Evolutionary conservation across 495 filamentous ascomycete species (phyloP), one percentile per base, ranked within the genome.

Genomic region (Trichoderma gamsii): DNA sequence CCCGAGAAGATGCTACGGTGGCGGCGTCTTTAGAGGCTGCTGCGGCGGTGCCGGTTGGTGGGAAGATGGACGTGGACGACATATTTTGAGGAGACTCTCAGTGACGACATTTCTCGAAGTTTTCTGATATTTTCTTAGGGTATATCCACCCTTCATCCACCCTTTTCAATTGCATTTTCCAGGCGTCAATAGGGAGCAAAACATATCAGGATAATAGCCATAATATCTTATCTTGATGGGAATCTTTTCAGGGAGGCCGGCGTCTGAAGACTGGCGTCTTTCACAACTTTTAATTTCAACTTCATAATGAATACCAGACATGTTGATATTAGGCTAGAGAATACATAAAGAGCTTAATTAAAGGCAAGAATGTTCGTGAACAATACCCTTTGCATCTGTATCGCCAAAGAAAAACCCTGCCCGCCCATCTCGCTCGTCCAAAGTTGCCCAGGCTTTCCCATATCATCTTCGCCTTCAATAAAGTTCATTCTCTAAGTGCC

Each of bases 1-100:
- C 73, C 52, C 71, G 74, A 23, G 72, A 70, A 27, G 64, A 73
- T 63, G 69, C 69, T 1, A 71, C 76, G 13, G 70, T 72, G 18
- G 71, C 72, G 41, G 78, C 75, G 49, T 79, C 75, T 1, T 74
- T 73, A 12, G 75, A 76, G 1, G 72, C 73, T 16, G 78, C 74
- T 0, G 76, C 70, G 0, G 76, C 76, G 27, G 76, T 75, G 8
- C 78, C 76, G n/a, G 74, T 73, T n/a, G 74, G 74, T 1, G 77
- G 74, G 63, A 78, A 67, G 71, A 82, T 81, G 80, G 76, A 83
- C 41, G 65, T 79, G 18, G 82, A 83, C 68, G 81, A 77, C 71
- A 75, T 79, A 4, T 79, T 81, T 66, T 69, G 52, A 52, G n/a
- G 32, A 23, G 11, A 12, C 23, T 66, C 13, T 66, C 41, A 49